phyloP scores from a whole-genome alignment of 768 basidiomycete species.

The Infundibulicybe gibba region DNA sequence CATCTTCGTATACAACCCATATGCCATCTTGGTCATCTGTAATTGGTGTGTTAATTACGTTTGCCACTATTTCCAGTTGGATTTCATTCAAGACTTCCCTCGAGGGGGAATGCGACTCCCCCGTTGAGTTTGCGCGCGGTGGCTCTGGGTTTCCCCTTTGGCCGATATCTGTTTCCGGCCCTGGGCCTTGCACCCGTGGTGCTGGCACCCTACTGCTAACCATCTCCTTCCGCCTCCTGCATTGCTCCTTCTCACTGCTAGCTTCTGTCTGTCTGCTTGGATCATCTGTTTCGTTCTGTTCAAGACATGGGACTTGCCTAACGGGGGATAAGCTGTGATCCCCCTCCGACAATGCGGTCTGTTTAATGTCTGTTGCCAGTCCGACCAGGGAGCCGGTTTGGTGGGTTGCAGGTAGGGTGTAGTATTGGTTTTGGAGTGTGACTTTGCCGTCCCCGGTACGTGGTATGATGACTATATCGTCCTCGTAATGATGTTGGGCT shows the following conservation, averaged over 20 bases:
- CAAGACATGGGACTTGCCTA: conserved; percentile 5
- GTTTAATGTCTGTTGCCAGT: conserved; percentile 1
- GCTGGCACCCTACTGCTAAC: background rate
- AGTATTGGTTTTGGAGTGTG: background rate
- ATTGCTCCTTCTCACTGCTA: background rate
- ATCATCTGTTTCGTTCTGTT: background rate
- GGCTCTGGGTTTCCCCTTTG: background rate
- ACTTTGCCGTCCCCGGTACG: background rate
- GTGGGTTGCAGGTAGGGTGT: no score
- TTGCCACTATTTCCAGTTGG: no score
- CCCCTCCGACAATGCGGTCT: conserved; percentile 8
- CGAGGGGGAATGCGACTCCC: conserved; percentile 4
- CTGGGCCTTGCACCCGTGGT: background rate
- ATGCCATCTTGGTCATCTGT: background rate
- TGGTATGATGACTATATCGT: background rate
- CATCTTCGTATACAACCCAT: background rate
- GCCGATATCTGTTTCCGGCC: background rate
- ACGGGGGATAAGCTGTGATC: conserved; percentile 8
- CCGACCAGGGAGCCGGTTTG: background rate
- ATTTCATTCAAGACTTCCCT: no score
- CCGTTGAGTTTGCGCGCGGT: conserved; percentile 6
- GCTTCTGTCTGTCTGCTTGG: no score
- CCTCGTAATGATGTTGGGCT: conserved; percentile 7
- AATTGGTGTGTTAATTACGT: no score
- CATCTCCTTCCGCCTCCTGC: no score